phyloP scores from a whole-genome alignment of 495 filamentous ascomycete genomes.

The Cercophora samala region DNA sequence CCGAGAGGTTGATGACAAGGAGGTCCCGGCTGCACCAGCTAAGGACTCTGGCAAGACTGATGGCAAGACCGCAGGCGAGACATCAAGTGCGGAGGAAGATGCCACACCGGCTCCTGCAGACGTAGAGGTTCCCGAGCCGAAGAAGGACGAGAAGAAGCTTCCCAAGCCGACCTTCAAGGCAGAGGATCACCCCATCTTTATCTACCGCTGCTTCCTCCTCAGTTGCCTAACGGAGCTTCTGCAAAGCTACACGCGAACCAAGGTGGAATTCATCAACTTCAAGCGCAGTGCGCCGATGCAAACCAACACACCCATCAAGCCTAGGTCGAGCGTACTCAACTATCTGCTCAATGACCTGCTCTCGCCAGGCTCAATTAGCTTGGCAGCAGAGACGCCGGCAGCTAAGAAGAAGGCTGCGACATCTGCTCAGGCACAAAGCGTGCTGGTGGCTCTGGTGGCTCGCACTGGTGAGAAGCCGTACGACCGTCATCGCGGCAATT shows the following conservation, averaged over 20 bases:
- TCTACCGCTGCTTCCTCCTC: constrained; percentile 92
- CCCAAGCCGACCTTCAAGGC: constrained; percentile 81
- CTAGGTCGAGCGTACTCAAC: constrained; percentile 85
- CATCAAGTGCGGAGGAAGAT: constrained; percentile 21
- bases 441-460: constrained; percentile 80
- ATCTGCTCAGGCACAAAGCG: constrained; percentile 76
- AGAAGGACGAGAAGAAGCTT: constrained; percentile 58
- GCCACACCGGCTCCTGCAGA: constrained; percentile 24
- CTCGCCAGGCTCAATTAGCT: constrained; percentile 67
- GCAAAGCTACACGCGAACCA: constrained; percentile 88
- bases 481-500: constrained; percentile 43
- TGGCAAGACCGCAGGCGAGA: constrained; percentile 30
- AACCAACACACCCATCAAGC: constrained; percentile 85
- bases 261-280: constrained; percentile 99
- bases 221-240: constrained; percentile 91
- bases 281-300: constrained; percentile 78
- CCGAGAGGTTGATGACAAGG: constrained; percentile 84
- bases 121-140: constrained; percentile 30
- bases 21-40: constrained; percentile 41
- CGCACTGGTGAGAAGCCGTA: constrained; percentile 76
- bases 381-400: constrained; percentile 64
- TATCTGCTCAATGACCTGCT: constrained; percentile 87
- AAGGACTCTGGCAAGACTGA: constrained; percentile 43
- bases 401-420: constrained; percentile 82
- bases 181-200: constrained; percentile 91